phyloP scores from a whole-genome alignment of 257 asterid genomes.

The Lantana camara region DNA sequence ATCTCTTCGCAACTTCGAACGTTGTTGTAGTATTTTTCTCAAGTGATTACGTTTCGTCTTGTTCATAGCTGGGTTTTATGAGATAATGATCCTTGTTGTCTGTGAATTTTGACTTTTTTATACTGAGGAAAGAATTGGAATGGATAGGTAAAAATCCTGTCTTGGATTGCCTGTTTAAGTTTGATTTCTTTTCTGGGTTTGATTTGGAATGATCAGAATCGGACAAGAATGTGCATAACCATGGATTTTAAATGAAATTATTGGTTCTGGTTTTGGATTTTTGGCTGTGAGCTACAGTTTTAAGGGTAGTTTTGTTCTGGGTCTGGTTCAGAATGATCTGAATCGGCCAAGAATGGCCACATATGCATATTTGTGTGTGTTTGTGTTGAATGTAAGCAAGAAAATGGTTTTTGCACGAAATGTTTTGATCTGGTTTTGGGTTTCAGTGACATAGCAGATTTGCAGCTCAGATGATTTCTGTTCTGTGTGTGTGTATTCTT shows the following conservation, averaged over 20 bases:
- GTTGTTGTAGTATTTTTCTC: background rate
- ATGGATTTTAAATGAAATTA: background rate
- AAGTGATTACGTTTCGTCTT: conserved; percentile 16
- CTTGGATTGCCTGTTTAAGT: conserved; percentile 9
- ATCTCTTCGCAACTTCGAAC: conserved; percentile 31
- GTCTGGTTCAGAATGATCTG: conserved; percentile 23
- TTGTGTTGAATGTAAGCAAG: no score
- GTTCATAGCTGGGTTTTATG: conserved; percentile 38
- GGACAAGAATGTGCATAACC: conserved; percentile 8
- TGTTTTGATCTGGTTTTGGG: background rate
- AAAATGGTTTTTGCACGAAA: conserved; percentile 6
- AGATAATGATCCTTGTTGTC: background rate
- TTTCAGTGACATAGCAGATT: background rate
- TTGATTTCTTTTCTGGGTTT: conserved; percentile 28
- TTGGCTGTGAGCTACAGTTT: conserved; percentile 26
- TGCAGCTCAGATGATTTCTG: background rate
- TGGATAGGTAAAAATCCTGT: conserved; percentile 31
- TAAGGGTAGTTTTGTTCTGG: conserved; percentile 17
- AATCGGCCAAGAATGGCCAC: conserved; percentile 21
- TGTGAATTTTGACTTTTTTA: background rate
- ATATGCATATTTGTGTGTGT: no score
- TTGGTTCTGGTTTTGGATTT: conserved; percentile 11
- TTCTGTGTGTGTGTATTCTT: background rate
- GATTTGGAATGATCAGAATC: conserved; percentile 20
- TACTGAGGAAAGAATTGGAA: background rate